phyloP scores from a whole-genome alignment of 331 rosid genomes.

The Telfairia occidentalis region DNA sequence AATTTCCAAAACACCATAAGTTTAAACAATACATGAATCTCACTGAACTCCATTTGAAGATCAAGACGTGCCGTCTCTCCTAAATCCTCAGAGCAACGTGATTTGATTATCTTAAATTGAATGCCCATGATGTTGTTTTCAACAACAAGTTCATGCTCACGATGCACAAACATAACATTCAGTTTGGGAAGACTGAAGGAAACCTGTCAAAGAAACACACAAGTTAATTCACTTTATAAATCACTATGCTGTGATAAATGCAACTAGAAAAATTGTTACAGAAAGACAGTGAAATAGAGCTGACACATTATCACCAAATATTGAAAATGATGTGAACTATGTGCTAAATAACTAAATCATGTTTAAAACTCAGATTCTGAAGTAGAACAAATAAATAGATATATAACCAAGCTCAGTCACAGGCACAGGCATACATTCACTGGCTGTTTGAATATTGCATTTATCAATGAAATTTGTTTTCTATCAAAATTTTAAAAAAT shows the following conservation, averaged over 20 bases:
- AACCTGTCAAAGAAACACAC: constrained; percentile 38
- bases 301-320: not conserved
- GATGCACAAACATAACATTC: constrained; percentile 71
- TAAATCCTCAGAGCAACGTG: constrained; percentile 62
- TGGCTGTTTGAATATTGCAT: not conserved
- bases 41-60: constrained; percentile 81
- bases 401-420: not conserved
- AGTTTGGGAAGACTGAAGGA: constrained; percentile 81
- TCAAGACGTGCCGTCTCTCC: constrained; percentile 91
- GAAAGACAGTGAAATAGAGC: not conserved
- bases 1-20: constrained; percentile 21
- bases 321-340: not conserved
- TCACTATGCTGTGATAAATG: not conserved
- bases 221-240: not conserved
- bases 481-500: not conserved
- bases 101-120: constrained; percentile 65
- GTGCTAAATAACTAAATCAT: not conserved
- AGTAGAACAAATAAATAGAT: not conserved
- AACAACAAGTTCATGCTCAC: constrained; percentile 46
- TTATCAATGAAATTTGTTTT: not conserved
- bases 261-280: constrained; percentile 3
- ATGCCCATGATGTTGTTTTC: constrained; percentile 89
- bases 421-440: not conserved
- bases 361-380: not conserved
- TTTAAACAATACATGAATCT: constrained; percentile 73